Conservation (phyloP, 306 rosid species). For the Malus fusca region DNA sequence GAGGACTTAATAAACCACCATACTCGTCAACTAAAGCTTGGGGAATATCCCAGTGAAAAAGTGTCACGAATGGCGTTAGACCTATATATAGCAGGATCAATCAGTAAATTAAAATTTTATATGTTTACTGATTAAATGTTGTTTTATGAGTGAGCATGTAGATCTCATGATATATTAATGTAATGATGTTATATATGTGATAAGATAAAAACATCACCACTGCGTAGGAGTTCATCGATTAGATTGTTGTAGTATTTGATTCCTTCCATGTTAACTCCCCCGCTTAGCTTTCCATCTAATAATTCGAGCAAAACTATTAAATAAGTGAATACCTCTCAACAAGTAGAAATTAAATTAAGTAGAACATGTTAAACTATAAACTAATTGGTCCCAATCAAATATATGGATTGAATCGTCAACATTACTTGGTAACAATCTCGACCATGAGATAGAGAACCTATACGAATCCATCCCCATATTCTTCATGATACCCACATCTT, state of each 20-base stretch:
- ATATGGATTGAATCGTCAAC: neutral
- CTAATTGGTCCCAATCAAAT: neutral
- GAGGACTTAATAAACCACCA: conserved; percentile 46
- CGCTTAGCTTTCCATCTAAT: conserved; percentile 41
- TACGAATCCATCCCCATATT: conserved; percentile 51
- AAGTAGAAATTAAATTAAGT: neutral
- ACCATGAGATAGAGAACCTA: conserved; percentile 69
- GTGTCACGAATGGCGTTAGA: conserved; percentile 40
- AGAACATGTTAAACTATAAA: neutral
- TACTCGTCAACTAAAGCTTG: conserved; percentile 56
- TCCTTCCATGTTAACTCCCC: conserved; percentile 33
- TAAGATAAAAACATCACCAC: conserved; percentile 20
- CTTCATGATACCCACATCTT: conserved; percentile 56
- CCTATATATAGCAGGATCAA: conserved; percentile 13
- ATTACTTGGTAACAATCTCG: conserved; percentile 61
- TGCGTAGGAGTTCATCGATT: conserved; percentile 38
- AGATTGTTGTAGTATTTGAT: conserved; percentile 38
- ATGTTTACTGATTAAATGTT: neutral
- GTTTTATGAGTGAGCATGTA: neutral
- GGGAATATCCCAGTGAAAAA: conserved; percentile 73
- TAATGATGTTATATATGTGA: too few relatives aligned
- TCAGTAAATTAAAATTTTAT: too few relatives aligned
- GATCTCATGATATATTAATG: neutral
- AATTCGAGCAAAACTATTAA: neutral
- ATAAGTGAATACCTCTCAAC: neutral